Evolutionary conservation across 768 basidiomycete genomes (phyloP), one percentile per base, ranked within the genome.

Genomic region (Symmetrospora coprosmae): DNA sequence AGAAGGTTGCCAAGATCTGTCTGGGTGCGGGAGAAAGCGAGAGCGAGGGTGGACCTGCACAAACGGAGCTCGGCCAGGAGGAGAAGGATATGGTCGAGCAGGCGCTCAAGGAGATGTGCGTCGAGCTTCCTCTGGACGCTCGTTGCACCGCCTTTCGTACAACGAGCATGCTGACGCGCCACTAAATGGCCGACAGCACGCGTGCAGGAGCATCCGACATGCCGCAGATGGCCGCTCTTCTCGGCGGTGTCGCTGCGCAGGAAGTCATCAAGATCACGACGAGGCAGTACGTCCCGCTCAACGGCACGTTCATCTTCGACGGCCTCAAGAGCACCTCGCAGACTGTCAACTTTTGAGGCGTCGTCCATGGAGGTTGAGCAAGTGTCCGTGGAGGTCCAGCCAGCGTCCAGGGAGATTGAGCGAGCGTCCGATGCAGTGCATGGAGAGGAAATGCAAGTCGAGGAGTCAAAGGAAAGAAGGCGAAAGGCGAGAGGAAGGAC

Each of bases 261-360:
- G 94, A 99, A 71, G 82, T 83, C 5, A 97, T 97, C 78, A 97
- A 99, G 78, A 78, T 97, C 74, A 84, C 92, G 68, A 99, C 92
- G 60, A 82, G 81, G 68, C 94, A 99, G 73, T 99, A 99, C 70
- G 79, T 91, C 14, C 91, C 94, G 7, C 79, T 92, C 48, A 81
- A 84, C 63, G 86, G 87, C 14, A 84, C 83, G 65, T 86, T 85
- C 66, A 77, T 87, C 23, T 75, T 92, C 47, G 90, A 97, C 73
- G 78, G 94, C 31, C 70, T 76, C 62, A 69, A 72, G 63, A 72
- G 73, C 50, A 66, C 68, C 51, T 70, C 71, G 19, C 70, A 59
- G 5, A 62, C 34, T n/a, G 39, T 63, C 37, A 53, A 48, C 33
- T 64, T 58, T 43, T 58, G 25, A 25, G 13, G 37, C 37, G 14